Percentiles rank a stretch among this genome's conserved stretches.
Conservation (phyloP, 225 moss, liverwort and hornwort genomes). For the Ulota crispa region DNA sequence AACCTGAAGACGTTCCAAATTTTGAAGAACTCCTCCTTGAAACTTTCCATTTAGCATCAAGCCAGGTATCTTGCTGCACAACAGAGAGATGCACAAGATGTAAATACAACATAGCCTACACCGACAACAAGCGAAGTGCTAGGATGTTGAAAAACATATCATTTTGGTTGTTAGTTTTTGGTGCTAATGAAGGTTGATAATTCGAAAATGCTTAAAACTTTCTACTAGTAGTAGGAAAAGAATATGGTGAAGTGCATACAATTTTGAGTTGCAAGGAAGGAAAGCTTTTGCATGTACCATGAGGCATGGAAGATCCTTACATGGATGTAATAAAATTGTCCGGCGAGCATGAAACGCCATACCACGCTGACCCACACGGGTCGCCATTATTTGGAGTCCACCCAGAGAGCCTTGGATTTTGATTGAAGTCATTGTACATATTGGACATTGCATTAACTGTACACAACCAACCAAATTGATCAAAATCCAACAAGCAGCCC, state of each 20-base stretch:
- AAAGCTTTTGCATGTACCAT: not conserved
- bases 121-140: not conserved
- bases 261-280: not conserved
- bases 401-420: conserved; percentile 37
- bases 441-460: conserved; percentile 42
- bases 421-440: conserved; percentile 44
- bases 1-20: conserved; percentile 30
- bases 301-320: conserved; percentile 26
- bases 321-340: conserved; percentile 37
- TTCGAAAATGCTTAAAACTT: not conserved
- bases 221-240: too few species aligned
- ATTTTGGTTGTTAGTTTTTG: too few species aligned
- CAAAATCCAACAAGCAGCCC: not conserved
- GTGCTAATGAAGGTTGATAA: not conserved
- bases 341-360: conserved; percentile 39
- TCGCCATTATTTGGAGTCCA: conserved; percentile 50
- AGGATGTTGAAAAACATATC: not conserved
- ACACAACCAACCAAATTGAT: not conserved
- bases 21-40: conserved; percentile 42
- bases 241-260: not conserved
- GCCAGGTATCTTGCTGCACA: conserved; percentile 38
- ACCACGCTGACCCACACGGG: conserved; percentile 46
- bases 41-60: conserved; percentile 43
- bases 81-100: not conserved
- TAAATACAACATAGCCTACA: not conserved